Evolutionary conservation across 164 flowering plant species (phyloP), one percentile per base, ranked within the genome.

Genomic region (Cinnamomum chago): DNA sequence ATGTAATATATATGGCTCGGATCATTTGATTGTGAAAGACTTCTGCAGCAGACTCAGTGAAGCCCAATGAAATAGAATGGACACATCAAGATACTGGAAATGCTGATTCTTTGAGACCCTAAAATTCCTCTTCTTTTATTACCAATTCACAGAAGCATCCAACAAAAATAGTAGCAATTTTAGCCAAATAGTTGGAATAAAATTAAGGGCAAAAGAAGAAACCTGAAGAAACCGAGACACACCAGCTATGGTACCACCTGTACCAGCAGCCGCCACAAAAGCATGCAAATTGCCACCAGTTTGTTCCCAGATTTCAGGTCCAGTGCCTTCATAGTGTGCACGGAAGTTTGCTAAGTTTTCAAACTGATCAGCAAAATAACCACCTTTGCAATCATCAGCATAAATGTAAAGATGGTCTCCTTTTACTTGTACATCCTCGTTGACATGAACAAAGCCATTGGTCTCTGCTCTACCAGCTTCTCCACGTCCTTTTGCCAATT

Each of bases 351-450:
- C 99, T 50, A 94, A 81, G 79, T 93, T 95, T 79, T 95, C 99
- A 83, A 95, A 95, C 76, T 93, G 99, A 82, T 96, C 99, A 12
- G 98, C 99, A 81, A 96, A 96, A 81, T 88, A 96, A 27, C 98
- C 99, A 60, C 98, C 97, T 75, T 80, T 89, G 72, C 88, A 88
- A 66, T 86, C 75, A 67, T 50, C 66, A 51, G 85, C 66, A 73
- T 83, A 81, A 22, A 71, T 62, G 15, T 82, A 72, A 70, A 65
- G 27, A 25, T 76, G 68, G 58, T 74, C 84, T 67, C 60, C 86
- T 52, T 60, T 84, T 62, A 79, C 79, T 28, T 73, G 68, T 50
- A 2, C 23, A 62, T 75, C 68, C 70, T 88, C 84, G 74, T 86
- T 90, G 50, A 80, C 72, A 65, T 72, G 79, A n/a, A 75, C 75